Base-by-base conservation (phyloP, 495 filamentous ascomycete species). In the Polyplosphaeria fusca region DNA sequence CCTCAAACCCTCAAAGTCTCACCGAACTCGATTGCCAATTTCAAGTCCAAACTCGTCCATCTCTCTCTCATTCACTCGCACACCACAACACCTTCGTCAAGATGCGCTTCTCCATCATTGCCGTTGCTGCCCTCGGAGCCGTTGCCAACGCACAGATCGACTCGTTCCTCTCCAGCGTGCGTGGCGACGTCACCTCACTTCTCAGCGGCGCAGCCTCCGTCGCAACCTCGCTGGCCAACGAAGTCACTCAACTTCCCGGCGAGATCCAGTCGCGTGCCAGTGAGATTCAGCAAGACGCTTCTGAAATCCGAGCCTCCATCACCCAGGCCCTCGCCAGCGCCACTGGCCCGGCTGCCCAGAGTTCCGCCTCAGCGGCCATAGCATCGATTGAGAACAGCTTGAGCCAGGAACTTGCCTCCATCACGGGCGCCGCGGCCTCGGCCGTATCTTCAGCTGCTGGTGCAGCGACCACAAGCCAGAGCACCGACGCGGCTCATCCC, bases 41-140 rank as follows among this genome's bases (percentile, higher is more conserved):
- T n/a, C n/a, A n/a, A n/a, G n/a, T n/a, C n/a, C n/a, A n/a, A n/a
- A n/a, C n/a, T n/a, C n/a, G n/a, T n/a, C n/a, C n/a, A n/a, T n/a
- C n/a, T n/a, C n/a, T n/a, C n/a, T n/a, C n/a, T n/a, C n/a, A n/a
- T n/a, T n/a, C n/a, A n/a, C n/a, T n/a, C n/a, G n/a, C n/a, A n/a
- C n/a, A n/a, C 30, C 30, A 14, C 38, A 11, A 37, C 25, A 47
- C 23, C 43, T 9, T 18, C 35, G 47, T 52, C 61, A 60, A 43
- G 26, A 64, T 64, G 61, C 61, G 61, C 53, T 64, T 64, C 56
- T 47, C 55, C 23, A 44, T 27, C 55, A 14, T 60, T 51, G 9
- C 60, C 55, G 45, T 56, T 37, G 20, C 50, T 12, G 49, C 27
- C 41, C 44, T 57, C 61, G 51, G 55, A 22, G 61, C 35, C 14